Conservation (phyloP, 345 rosid genomes). For the Cochlearia excelsa region DNA sequence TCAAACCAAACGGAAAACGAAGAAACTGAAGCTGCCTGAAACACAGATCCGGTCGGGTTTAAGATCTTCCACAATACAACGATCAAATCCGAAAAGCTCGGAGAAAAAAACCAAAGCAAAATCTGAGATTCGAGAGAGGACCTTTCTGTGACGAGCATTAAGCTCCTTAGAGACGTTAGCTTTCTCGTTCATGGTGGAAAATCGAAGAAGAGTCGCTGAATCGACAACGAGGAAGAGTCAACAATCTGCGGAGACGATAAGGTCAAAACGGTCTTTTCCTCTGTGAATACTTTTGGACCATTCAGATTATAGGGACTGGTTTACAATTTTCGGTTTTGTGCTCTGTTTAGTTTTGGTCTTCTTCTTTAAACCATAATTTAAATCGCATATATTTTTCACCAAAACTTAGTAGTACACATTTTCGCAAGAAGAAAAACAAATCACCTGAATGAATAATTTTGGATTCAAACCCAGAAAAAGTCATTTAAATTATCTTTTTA, state of each 20-base stretch:
- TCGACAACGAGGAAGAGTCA: constrained; percentile 20
- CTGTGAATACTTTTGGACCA: constrained; percentile 24
- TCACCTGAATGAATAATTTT: constrained; percentile 29
- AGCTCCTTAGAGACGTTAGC: constrained; percentile 98
- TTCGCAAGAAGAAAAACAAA: constrained; percentile 1
- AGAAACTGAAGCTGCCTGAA: constrained; percentile 3
- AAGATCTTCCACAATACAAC: constrained; percentile 9
- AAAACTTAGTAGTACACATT: no score
- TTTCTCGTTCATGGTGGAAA: constrained; percentile 88
- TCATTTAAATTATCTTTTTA: not conserved
- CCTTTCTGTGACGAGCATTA: constrained; percentile 92
- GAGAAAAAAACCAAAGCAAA: not conserved
- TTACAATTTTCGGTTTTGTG: not conserved
- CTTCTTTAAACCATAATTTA: no score
- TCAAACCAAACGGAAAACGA: not conserved
- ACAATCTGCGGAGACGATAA: constrained; percentile 23
- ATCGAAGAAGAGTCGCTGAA: constrained; percentile 5
- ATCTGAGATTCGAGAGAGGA: constrained; percentile 14
- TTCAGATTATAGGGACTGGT: constrained; percentile 11
- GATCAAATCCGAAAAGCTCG: constrained; percentile 21
- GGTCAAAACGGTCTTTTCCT: constrained; percentile 38
- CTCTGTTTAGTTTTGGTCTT: not conserved
- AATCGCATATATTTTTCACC: no score
- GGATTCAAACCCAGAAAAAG: constrained; percentile 14
- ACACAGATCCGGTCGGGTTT: constrained; percentile 33